Base-by-base conservation (phyloP, 2,329 filamentous ascomycete species). In the Trichoderma arundinaceum region DNA sequence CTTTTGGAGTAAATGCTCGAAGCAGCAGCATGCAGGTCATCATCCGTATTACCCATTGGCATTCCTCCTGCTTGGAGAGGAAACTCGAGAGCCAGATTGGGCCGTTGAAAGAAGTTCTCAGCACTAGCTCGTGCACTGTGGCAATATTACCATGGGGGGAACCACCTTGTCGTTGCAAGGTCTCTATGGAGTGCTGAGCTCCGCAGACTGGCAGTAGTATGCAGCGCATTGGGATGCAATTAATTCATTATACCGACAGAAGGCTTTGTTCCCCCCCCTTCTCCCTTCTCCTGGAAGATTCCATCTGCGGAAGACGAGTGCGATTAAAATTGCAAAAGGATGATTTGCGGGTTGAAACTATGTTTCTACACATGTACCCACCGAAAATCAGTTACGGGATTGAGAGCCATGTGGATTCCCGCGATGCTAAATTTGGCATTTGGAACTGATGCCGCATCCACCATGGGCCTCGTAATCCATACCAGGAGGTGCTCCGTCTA, bases 401-500 rank as follows among this genome's bases (percentile, higher is more conserved):
- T 41, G 46, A 51, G 58, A 61, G 35, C 44, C 58, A 51, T 61
- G 58, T 61, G 58, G 33, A 60, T 49, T 51, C 15, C 58, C 58
- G 41, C 22, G 58, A 41, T 61, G 58, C 57, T 60, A 60, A n/a
- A 49, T 49, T 41, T 60, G 44, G 57, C 46, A 28, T 41, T 61
- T 28, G 22, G 46, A 35, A 61, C 22, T 44, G 46, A 51, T 33
- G 56, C 13, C 22, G 43, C 33, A 48, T 12, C 33, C 56, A 48
- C 56, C 43, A 59, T n/a, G n/a, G n/a, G n/a, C n/a, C n/a, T n/a
- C n/a, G n/a, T n/a, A n/a, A n/a, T n/a, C n/a, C n/a, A n/a, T n/a
- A n/a, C n/a, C n/a, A n/a, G n/a, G n/a, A n/a, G n/a, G n/a, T n/a
- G n/a, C n/a, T n/a, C n/a, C n/a, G n/a, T n/a, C n/a, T n/a, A n/a